Percentiles rank a stretch among this genome's conserved stretches.
Evolutionary conservation across 2,329 filamentous ascomycete species (phyloP).

Genomic region (Paraphaeosphaeria sporulosa): DNA sequence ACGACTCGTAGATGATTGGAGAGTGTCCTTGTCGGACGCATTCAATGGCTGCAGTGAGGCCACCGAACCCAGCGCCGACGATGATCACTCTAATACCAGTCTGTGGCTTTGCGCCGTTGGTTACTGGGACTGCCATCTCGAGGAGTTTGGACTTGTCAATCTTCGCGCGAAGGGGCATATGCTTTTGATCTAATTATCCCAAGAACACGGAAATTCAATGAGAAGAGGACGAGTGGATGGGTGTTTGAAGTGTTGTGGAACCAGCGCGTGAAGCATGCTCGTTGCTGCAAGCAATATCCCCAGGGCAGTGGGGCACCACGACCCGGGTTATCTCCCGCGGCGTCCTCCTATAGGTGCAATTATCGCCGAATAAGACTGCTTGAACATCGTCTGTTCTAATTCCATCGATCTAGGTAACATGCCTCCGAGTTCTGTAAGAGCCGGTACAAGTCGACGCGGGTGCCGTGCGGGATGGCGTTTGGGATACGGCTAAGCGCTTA

Average conservation of each 20-base stretch:
- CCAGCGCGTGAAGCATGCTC: background rate
- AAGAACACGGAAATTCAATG: background rate
- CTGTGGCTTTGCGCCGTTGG: conserved; percentile 27
- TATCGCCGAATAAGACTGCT: background rate
- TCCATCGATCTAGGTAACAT: conserved; percentile 22
- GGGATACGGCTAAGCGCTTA: background rate
- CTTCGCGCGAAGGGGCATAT: conserved; percentile 31
- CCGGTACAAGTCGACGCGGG: conserved; percentile 18
- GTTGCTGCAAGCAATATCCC: conserved; percentile 14
- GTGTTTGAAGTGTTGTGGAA: conserved; percentile 1
- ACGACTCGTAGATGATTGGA: conserved; percentile 66
- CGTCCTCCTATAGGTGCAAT: conserved; percentile 5
- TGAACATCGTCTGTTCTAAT: background rate
- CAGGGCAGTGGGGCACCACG: conserved; percentile 26
- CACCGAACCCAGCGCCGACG: conserved; percentile 64
- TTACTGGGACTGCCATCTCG: conserved; percentile 31
- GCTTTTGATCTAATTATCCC: conserved; percentile 16
- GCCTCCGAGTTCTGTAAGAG: conserved; percentile 20
- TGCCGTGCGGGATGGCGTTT: conserved; percentile 20
- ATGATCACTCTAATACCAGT: conserved; percentile 64
- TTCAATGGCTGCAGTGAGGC: conserved; percentile 69
- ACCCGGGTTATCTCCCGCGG: conserved; percentile 8
- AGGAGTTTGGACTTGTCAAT: conserved; percentile 25
- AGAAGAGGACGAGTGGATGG: background rate
- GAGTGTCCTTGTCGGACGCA: conserved; percentile 68